Base-by-base conservation (phyloP, 176 grass and related monocot genomes). In the Ampelocalamus luodianensis region DNA sequence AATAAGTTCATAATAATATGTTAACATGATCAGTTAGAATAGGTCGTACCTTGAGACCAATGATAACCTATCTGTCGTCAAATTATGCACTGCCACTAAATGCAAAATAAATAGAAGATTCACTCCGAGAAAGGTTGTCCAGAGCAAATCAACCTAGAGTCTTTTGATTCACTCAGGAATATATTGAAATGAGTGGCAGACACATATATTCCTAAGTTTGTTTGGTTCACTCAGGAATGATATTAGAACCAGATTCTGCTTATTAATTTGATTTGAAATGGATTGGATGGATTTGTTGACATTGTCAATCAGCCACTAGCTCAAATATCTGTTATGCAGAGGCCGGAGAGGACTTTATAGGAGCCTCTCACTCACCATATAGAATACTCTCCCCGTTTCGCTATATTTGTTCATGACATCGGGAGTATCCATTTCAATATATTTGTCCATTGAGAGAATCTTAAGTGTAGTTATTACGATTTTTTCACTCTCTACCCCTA, bases 1-100 rank as follows among this genome's bases (percentile, higher is more conserved):
- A 43, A 65, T 36, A 27, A n/a, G 27, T 55, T 82, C 5, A 50
- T 80, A 36, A 23, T 80, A 81, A 23, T 80, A 81, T 67, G n/a
- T 67, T 77, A 38, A 63, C 62, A 70, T 48, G 12, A 61, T 68
- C 49, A 34, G 23, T 59, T 69, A 46, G 64, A 58, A 36, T 77
- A 58, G 53, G 0, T 53, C 40, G 18, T 11, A 59, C 22, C 50
- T 58, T 12, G 24, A 48, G 63, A 60, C 38, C 49, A 69, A 54
- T 11, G 10, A 39, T 64, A 14, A 16, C 17, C 56, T 81, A 74
- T 50, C 6, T 73, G 43, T 54, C 64, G 23, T 74, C 64, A 69
- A 29, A 64, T 27, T 72, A 73, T 60, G 45, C 42, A 53, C 1
- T 37, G 27, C 26, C 4, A n/a, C 20, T 81, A 48, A 49, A 62